Base-by-base conservation (phyloP, 805 yeast genomes). In the Blastobotrys terrestris region DNA sequence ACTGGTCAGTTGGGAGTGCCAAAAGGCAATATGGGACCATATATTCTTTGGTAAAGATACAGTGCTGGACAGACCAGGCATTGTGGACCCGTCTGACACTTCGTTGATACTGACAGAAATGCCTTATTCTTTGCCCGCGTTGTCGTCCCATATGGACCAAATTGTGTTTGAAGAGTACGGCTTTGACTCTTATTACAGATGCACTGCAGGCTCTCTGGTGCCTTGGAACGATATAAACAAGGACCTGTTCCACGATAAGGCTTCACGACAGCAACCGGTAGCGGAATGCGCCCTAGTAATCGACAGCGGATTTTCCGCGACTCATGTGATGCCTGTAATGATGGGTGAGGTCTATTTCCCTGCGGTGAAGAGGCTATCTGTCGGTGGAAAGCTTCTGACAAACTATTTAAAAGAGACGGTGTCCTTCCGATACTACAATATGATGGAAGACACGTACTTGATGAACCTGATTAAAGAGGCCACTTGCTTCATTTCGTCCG, bases 111-210 rank as follows among this genome's bases (percentile, higher is more conserved):
- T 87, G 48, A 83, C 91, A 1, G 97, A 94, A 62, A 74, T 88
- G 3, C 92, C 95, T 20, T 82, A 85, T 63, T 85, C 89, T 49
- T 70, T 92, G 31, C 94, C 96, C 1, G 84, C 82, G 50, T 74
- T 92, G 31, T 86, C 95, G 39, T 82, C 82, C 59, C 86, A 86
- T 66, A 85, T 88, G 14, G 98, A 94, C 66, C 96, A 90, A 69
- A 85, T 94, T 0, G 78, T 94, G 0, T 92, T 95, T 70, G 99
- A 94, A 67, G 98, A 94, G 63, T 94, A 84, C 63, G 95, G 88
- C 2, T 86, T 94, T 63, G 75, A 75, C 13, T 77, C 81, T 31
- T 77, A 87, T 54, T 85, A 83, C 57, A 75, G 95, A 54, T 78
- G 87, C 19, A 79, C 86, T 0, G 75, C 72, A 0, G 64, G 61